These are phyloP conservation scores for Dactylellina haptotyla DNA, from an alignment of 2,329 filamentous ascomycete genomes.

Conservation along the genomic window DNA sequence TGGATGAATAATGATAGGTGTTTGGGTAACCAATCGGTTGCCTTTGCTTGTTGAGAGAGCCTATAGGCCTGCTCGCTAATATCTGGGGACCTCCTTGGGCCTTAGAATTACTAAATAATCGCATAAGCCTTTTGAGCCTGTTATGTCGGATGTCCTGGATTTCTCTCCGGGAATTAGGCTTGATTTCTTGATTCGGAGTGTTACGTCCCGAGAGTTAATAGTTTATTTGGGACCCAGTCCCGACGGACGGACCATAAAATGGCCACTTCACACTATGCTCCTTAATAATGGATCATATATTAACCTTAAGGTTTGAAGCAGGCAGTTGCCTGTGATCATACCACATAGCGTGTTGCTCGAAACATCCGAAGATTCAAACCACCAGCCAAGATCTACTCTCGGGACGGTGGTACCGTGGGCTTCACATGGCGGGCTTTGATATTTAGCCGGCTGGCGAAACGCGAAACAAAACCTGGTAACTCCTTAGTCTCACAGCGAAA, in stretches of 20 bases:
- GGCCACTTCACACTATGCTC: background rate
- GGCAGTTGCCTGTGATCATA: background rate
- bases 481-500: constrained; percentile 22
- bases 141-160: constrained; percentile 32
- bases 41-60: background rate
- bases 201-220: constrained; percentile 21
- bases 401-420: constrained; percentile 19
- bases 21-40: constrained; percentile 33
- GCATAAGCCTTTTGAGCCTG: constrained; percentile 8
- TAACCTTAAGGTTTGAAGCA: constrained; percentile 13
- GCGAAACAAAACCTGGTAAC: constrained; percentile 29
- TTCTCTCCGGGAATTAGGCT: constrained; percentile 23
- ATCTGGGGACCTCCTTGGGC: background rate
- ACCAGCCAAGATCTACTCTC: constrained; percentile 15
- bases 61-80: background rate
- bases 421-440: background rate
- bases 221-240: constrained; percentile 1
- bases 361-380: constrained; percentile 22
- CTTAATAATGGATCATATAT: background rate
- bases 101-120: constrained; percentile 10
- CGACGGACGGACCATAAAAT: constrained; percentile 47
- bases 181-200: constrained; percentile 20
- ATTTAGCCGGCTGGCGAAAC: constrained; percentile 15
- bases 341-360: constrained; percentile 22
- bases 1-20: constrained; percentile 12